phyloP scores from a whole-genome alignment of 2,329 filamentous ascomycete genomes.

The Zymoseptoria passerinii region DNA sequence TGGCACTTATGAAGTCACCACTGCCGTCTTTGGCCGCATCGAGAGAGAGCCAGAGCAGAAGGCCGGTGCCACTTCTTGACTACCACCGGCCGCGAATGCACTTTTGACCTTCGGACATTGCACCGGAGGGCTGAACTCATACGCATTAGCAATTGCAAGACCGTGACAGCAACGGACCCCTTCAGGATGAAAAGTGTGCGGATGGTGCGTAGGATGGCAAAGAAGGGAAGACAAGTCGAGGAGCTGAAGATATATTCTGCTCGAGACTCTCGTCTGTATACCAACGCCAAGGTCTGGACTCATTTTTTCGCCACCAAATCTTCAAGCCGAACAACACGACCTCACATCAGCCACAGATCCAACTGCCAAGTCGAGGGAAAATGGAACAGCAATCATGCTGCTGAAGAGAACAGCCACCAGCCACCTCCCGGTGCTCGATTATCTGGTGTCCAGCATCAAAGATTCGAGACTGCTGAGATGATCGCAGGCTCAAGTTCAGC shows the following conservation, averaged over 20 bases:
- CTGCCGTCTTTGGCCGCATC: no score
- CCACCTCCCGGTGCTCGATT: no score
- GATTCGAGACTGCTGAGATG: background rate
- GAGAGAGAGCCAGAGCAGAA: background rate
- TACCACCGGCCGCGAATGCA: background rate
- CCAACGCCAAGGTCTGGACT: background rate
- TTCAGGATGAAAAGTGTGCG: background rate
- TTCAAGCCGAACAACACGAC: background rate
- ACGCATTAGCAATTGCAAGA: background rate
- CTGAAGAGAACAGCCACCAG: background rate
- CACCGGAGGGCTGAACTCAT: background rate
- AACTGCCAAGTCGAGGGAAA: background rate
- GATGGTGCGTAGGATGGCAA: no score
- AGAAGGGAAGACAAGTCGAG: no score
- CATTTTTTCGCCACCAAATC: background rate
- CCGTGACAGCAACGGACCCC: background rate
- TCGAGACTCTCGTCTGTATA: background rate
- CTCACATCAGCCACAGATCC: background rate
- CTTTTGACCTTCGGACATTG: background rate
- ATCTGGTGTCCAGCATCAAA: no score
- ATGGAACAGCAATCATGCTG: background rate
- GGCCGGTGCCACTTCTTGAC: background rate
- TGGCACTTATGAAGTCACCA: no score
- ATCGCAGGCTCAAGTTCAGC: background rate
- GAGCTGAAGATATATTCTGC: background rate